Base-by-base conservation (phyloP, 2,329 filamentous ascomycete genomes). In the Diaporthe eres region DNA sequence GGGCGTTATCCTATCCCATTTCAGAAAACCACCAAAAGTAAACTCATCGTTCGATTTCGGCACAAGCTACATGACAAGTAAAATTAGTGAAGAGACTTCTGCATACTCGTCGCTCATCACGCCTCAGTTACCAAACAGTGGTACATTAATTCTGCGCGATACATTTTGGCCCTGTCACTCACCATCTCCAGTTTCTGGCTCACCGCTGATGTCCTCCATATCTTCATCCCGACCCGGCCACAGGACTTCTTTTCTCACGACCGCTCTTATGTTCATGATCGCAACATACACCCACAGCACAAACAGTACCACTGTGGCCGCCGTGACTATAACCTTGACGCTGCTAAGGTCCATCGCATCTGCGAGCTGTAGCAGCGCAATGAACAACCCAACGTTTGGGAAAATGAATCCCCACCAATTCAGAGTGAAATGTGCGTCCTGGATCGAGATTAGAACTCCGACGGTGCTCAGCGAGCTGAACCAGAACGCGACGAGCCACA, bases 331-430 rank as follows among this genome's bases (percentile, higher is more conserved):
- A 51, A 67, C 44, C 19, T 39, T 67, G 28, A 39, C 44, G 44
- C 44, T 67, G 44, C 8, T 10, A 17, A 67, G 28, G 8, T 67
- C 63, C 63, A 67, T 37, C 12, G 44, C 63, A 37, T 67, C 63
- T 15, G 44, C 63, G 63, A 67, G 63, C 63, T 67, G 63, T 7
- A 51, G 63, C 28, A 67, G 19, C 19, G 71, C 57, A 47, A 63
- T 74, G 0, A 87, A 88, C 37, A 91, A 86, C 0, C 90, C 90
- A 0, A 87, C 89, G 72, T 91, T 91, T 13, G 90, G 90, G 78
- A 91, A 92, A 15, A 92, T 86, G 81, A 91, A 90, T 0, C 89
- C 88, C 88, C 88, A 90, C 89, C 89, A 92, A 13, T 77, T 72
- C 37, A 89, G 81, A 10, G 87, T 85, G 80, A 89, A 90, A 1